Evolutionary conservation across 2,329 filamentous ascomycete genomes (phyloP).

Genomic region (Furcasterigmium sp.): DNA sequence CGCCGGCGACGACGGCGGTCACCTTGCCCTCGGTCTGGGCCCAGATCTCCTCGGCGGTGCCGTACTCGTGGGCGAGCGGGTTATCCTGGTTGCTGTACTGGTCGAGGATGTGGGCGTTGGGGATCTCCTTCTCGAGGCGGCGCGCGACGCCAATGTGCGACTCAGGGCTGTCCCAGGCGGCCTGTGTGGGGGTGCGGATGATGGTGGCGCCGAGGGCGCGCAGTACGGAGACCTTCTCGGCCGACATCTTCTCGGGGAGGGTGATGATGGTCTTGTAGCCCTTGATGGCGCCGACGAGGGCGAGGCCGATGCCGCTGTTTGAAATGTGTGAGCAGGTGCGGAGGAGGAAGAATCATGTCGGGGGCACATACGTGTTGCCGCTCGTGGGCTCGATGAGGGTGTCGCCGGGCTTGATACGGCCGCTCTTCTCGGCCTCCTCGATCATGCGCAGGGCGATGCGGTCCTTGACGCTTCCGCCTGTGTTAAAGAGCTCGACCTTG

Average conservation of each 20-base stretch:
- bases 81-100: slow-evolving; percentile 93
- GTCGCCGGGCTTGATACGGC: slow-evolving; percentile 93
- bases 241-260: slow-evolving; percentile 98
- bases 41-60: slow-evolving; percentile 97
- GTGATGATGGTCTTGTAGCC: slow-evolving; percentile 99
- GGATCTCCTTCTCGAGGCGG: slow-evolving; percentile 88
- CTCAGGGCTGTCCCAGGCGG: slow-evolving; percentile 90
- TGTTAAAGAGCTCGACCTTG: slow-evolving; percentile 91
- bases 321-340: slow-evolving; percentile 23
- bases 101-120: slow-evolving; percentile 94
- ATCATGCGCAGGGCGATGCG: slow-evolving; percentile 96
- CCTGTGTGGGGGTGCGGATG: slow-evolving; percentile 93
- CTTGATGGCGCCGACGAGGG: slow-evolving; percentile 90
- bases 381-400: slow-evolving; percentile 97
- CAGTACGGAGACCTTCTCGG: slow-evolving; percentile 93
- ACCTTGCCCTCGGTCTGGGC: slow-evolving; percentile 79
- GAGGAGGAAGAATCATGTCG: neutral
- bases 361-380: slow-evolving; percentile 72
- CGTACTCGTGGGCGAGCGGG: slow-evolving; percentile 86
- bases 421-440: slow-evolving; percentile 85
- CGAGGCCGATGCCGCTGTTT: slow-evolving; percentile 75
- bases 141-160: slow-evolving; percentile 94
- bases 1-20: slow-evolving; percentile 80
- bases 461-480: slow-evolving; percentile 90
- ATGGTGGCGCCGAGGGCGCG: slow-evolving; percentile 94